phyloP scores from a whole-genome alignment of 169 alveolate genomes.

The Sarcocystis neurona region DNA sequence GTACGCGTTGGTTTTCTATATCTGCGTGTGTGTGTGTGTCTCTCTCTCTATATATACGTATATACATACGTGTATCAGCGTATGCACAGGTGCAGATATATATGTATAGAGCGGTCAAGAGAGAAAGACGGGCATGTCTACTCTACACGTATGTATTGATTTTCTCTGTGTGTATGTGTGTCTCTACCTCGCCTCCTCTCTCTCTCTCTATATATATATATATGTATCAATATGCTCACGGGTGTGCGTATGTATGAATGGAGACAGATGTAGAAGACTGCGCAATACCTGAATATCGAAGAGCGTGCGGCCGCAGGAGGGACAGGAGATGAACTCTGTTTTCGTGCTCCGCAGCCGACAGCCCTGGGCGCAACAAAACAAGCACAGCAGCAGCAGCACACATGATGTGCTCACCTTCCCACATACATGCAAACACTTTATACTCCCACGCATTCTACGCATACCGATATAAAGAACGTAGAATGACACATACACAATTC shows the following conservation, averaged over 20 bases:
- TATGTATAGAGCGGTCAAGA: no score
- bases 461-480: no score
- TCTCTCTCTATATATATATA: no score
- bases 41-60: not conserved
- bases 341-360: conserved; percentile 83
- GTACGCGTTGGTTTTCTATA: not conserved
- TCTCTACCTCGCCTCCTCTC: not conserved
- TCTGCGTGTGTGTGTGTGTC: not conserved
- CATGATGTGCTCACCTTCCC: no score
- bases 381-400: not conserved
- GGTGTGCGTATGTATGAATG: no score
- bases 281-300: conserved; percentile 76
- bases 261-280: not conserved
- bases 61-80: not conserved
- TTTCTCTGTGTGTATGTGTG: not conserved
- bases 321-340: conserved; percentile 88
- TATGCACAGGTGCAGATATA: not conserved
- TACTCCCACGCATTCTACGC: no score
- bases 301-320: conserved; percentile 88
- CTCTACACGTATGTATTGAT: no score
- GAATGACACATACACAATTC: no score
- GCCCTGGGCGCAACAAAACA: conserved; percentile 62
- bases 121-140: no score
- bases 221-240: no score
- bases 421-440: no score